A percentile compares a stretch with the other conserved stretches of the same genome.
These are phyloP conservation scores for Ambrosiella xylebori DNA, from an alignment of 2,329 filamentous ascomycete species.

Conservation along the genomic window DNA sequence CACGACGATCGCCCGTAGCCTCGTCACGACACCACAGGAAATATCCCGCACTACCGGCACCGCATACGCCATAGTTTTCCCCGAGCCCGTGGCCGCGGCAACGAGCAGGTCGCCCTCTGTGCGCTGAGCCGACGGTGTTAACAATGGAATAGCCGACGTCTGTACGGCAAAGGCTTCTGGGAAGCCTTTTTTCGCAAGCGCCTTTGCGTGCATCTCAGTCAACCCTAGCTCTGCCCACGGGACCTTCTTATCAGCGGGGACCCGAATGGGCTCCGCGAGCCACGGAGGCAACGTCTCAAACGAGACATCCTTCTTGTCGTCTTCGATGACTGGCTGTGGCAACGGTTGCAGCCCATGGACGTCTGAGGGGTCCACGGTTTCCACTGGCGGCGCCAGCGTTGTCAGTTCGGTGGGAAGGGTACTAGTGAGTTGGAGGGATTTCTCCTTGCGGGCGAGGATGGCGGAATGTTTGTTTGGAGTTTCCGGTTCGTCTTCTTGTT, in stretches of 20 bases:
- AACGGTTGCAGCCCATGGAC: slow-evolving; percentile 62
- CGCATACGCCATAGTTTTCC: slow-evolving; percentile 85
- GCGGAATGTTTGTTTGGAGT: slow-evolving; percentile 14
- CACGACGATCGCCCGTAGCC: slow-evolving; percentile 63
- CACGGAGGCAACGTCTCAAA: slow-evolving; percentile 68
- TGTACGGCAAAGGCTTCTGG: slow-evolving; percentile 28
- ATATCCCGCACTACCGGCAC: slow-evolving; percentile 70
- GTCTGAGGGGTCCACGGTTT: slow-evolving; percentile 22
- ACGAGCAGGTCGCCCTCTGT: slow-evolving; percentile 67
- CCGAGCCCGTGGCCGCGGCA: slow-evolving; percentile 84
- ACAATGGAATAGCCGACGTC: slow-evolving; percentile 49
- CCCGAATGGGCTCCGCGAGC: slow-evolving; percentile 59
- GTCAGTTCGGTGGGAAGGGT: slow-evolving; percentile 16
- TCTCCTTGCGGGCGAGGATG: slow-evolving; percentile 18
- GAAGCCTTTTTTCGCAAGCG: slow-evolving; percentile 42
- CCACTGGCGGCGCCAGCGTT: slow-evolving; percentile 10
- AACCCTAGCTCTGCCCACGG: slow-evolving; percentile 51
- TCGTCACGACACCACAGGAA: slow-evolving; percentile 43
- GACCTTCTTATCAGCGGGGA: slow-evolving; percentile 40
- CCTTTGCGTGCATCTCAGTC: slow-evolving; percentile 37
- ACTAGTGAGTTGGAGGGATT: slow-evolving; percentile 22
- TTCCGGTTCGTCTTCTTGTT: neutral
- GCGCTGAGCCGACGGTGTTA: slow-evolving; percentile 47
- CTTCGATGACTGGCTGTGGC: slow-evolving; percentile 54
- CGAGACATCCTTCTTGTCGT: slow-evolving; percentile 35